These are phyloP conservation scores for Annulohypoxylon nitens DNA, from an alignment of 495 filamentous ascomycete species.

Conservation along the genomic window DNA sequence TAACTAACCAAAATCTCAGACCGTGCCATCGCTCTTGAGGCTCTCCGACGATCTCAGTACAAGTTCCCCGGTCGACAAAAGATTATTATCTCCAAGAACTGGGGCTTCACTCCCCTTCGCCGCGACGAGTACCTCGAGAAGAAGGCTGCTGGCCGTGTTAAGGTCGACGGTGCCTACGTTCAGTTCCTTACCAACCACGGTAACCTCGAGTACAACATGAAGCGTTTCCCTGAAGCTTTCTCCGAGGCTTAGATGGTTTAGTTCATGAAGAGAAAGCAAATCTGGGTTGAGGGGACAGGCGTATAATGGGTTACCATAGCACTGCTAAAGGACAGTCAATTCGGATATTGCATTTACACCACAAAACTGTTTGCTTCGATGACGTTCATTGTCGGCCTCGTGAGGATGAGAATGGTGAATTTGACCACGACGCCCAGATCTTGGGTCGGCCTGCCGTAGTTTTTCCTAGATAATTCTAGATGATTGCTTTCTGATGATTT, in stretches of 20 bases:
- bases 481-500: not conserved
- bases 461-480: conserved; percentile 3
- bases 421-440: not conserved
- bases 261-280: conserved; percentile 51
- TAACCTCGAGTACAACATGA: conserved; percentile 85
- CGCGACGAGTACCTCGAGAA: conserved; percentile 96
- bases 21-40: conserved; percentile 94
- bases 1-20: conserved; percentile 63
- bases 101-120: conserved; percentile 98
- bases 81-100: conserved; percentile 99
- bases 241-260: conserved; percentile 58
- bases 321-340: conserved; percentile 55
- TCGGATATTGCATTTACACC: conserved; percentile 55
- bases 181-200: conserved; percentile 97
- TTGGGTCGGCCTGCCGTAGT: conserved; percentile 2
- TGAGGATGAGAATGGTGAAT: conserved; percentile 8
- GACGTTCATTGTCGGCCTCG: not conserved
- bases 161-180: conserved; percentile 97
- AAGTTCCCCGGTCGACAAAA: conserved; percentile 99
- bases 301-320: conserved; percentile 55
- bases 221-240: conserved; percentile 93
- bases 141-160: conserved; percentile 89
- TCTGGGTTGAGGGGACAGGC: conserved; percentile 55
- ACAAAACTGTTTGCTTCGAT: conserved; percentile 6
- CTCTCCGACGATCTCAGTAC: conserved; percentile 98